These are phyloP conservation scores for Phytophthora sansomeana DNA, from an alignment of 352 stramenopile genomes.

Conservation along the genomic window DNA sequence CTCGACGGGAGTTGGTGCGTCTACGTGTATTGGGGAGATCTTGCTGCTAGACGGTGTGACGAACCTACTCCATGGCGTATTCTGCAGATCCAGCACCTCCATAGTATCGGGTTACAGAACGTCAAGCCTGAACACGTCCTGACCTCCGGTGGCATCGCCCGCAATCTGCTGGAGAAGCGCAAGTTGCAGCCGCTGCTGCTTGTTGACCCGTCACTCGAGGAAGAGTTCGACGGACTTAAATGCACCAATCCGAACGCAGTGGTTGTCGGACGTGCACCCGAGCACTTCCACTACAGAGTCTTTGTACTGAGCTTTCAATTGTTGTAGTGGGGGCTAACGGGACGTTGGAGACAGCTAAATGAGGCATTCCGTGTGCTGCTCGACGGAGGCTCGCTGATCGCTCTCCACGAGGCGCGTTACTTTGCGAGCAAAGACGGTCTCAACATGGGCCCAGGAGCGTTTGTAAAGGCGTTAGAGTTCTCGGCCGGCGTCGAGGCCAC, in stretches of 20 bases:
- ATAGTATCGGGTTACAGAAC: constrained; percentile 50
- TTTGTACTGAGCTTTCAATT: background rate
- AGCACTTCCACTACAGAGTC: constrained; percentile 61
- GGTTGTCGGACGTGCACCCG: constrained; percentile 58
- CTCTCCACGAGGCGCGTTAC: constrained; percentile 61
- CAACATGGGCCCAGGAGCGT: constrained; percentile 60
- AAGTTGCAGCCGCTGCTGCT: constrained; percentile 56
- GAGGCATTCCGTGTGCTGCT: constrained; percentile 62
- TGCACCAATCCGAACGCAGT: constrained; percentile 57
- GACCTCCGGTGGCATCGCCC: constrained; percentile 54
- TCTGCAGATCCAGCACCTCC: constrained; percentile 49
- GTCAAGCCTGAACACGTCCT: constrained; percentile 53
- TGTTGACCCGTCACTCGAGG: constrained; percentile 50
- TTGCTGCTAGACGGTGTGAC: too few species aligned
- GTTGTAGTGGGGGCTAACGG: background rate
- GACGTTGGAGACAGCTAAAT: constrained; percentile 48
- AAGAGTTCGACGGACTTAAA: constrained; percentile 54
- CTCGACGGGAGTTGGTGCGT: constrained; percentile 47
- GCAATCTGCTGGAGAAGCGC: constrained; percentile 44
- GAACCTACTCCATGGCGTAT: too few species aligned
- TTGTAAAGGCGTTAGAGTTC: constrained; percentile 65
- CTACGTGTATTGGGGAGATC: too few species aligned
- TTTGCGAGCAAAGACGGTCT: constrained; percentile 57
- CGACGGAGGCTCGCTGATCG: constrained; percentile 57
- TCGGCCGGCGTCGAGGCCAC: constrained; percentile 46